A percentile compares a stretch with the other conserved stretches of the same genome.
These are phyloP conservation scores for Saitozyma sp. DNA, from an alignment of 768 basidiomycete species.

Conservation along the genomic window DNA sequence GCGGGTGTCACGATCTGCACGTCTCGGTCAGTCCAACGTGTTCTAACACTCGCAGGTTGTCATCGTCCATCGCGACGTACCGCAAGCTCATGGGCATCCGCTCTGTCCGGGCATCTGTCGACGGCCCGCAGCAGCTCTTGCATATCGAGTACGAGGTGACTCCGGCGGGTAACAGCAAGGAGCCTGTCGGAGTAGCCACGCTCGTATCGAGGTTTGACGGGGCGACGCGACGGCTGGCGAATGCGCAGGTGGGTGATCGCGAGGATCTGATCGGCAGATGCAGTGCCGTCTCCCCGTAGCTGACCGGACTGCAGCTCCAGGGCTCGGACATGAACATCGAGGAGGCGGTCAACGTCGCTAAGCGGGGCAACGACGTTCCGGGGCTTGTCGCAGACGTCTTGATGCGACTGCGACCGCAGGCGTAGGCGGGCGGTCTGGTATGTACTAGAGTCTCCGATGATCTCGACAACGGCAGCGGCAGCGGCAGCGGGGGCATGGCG, in stretches of 20 bases:
- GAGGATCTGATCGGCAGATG: neutral
- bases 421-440: neutral
- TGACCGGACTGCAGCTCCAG: constrained; percentile 24
- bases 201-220: constrained; percentile 38
- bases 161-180: neutral
- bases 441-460: too few relatives aligned
- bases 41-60: constrained; percentile 61
- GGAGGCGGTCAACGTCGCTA: constrained; percentile 36
- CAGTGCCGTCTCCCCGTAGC: neutral
- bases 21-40: neutral
- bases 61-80: constrained; percentile 67
- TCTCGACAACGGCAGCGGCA: too few relatives aligned
- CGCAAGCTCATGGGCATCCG: constrained; percentile 64
- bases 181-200: constrained; percentile 11
- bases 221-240: constrained; percentile 28
- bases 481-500: too few relatives aligned
- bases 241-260: constrained; percentile 38
- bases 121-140: constrained; percentile 72
- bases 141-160: constrained; percentile 62
- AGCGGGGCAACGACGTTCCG: constrained; percentile 42
- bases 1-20: neutral
- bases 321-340: constrained; percentile 40
- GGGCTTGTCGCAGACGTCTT: constrained; percentile 47
- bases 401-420: constrained; percentile 17
- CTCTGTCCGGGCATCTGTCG: constrained; percentile 56